Evolutionary conservation across 2,329 filamentous ascomycete species (phyloP).

Genomic region (Scorias spongiosa): DNA sequence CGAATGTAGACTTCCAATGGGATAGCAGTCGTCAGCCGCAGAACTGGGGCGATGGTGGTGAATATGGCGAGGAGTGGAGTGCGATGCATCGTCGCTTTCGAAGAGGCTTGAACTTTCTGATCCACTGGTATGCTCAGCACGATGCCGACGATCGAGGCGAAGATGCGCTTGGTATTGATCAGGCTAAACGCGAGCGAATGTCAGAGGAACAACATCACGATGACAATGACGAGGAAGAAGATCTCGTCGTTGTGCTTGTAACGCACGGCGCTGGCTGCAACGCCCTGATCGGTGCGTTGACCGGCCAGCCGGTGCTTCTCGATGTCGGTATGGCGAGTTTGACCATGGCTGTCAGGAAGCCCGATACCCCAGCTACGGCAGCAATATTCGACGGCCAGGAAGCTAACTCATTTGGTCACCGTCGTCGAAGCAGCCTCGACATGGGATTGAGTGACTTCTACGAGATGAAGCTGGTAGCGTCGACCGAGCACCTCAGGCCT

Average conservation of each 20-base stretch:
- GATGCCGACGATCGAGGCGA: slow-evolving; percentile 21
- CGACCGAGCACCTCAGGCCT: slow-evolving; percentile 54
- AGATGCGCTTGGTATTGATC: slow-evolving; percentile 20
- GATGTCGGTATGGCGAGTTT: slow-evolving; percentile 83
- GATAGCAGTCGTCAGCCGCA: slow-evolving; percentile 71
- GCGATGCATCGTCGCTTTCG: slow-evolving; percentile 86
- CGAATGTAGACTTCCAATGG: slow-evolving; percentile 87
- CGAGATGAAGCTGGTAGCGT: slow-evolving; percentile 60
- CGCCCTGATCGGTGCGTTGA: slow-evolving; percentile 80
- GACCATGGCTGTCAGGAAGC: slow-evolving; percentile 64
- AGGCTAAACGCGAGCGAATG: slow-evolving; percentile 20
- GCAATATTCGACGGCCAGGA: not conserved
- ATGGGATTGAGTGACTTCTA: slow-evolving; percentile 42
- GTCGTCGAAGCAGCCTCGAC: slow-evolving; percentile 27
- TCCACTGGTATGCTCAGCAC: slow-evolving; percentile 60
- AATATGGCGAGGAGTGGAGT: slow-evolving; percentile 88
- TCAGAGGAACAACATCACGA: slow-evolving; percentile 23
- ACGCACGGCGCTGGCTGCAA: slow-evolving; percentile 96
- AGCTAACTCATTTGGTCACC: slow-evolving; percentile 10
- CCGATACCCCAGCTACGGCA: slow-evolving; percentile 13
- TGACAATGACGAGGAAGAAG: slow-evolving; percentile 39
- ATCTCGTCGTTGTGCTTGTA: slow-evolving; percentile 72
- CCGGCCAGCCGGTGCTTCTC: slow-evolving; percentile 77
- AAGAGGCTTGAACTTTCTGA: slow-evolving; percentile 58
- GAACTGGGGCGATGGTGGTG: slow-evolving; percentile 75